phyloP scores from a whole-genome alignment of 768 basidiomycete species.

The Albatrellus ellisii region DNA sequence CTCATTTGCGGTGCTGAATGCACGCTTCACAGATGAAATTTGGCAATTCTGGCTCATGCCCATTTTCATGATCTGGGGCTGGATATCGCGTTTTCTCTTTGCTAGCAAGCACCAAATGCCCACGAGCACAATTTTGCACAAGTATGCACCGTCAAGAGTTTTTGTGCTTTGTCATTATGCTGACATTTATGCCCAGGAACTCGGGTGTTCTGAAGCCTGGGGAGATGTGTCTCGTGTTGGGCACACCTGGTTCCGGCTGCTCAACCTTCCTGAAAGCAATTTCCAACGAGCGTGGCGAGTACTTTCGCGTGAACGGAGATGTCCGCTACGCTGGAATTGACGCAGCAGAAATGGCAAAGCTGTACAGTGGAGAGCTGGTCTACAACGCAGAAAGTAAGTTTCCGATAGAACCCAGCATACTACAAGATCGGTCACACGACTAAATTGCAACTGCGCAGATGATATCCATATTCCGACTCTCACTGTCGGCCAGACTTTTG shows the following conservation, averaged over 20 bases:
- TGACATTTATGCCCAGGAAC: conserved; percentile 73
- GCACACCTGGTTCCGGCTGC: conserved; percentile 54
- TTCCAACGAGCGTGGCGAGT: conserved; percentile 62
- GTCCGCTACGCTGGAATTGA: conserved; percentile 76
- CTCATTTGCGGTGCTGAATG: no score
- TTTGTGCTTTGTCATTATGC: background rate
- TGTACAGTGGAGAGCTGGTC: conserved; percentile 71
- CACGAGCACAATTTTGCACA: conserved; percentile 10
- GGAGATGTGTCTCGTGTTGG: conserved; percentile 13
- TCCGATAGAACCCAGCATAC: no score
- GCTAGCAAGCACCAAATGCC: conserved; percentile 1
- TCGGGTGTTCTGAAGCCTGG: conserved; percentile 25
- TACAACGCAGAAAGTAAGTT: conserved; percentile 61
- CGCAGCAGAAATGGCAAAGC: conserved; percentile 62
- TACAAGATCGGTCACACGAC: no score
- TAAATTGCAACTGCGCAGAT: conserved; percentile 30
- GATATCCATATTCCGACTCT: conserved; percentile 78
- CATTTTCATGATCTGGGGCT: conserved; percentile 1
- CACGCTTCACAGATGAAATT: conserved; percentile 7
- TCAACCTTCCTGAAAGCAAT: conserved; percentile 79
- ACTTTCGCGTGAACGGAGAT: conserved; percentile 49
- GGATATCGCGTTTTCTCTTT: conserved; percentile 2
- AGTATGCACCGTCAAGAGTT: conserved; percentile 1
- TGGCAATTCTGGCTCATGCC: conserved; percentile 14
- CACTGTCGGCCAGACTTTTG: conserved; percentile 67